Evolutionary conservation across 2,329 filamentous ascomycete genomes (phyloP), one percentile per base, ranked within the genome.

Genomic region (Xylaria sp.): DNA sequence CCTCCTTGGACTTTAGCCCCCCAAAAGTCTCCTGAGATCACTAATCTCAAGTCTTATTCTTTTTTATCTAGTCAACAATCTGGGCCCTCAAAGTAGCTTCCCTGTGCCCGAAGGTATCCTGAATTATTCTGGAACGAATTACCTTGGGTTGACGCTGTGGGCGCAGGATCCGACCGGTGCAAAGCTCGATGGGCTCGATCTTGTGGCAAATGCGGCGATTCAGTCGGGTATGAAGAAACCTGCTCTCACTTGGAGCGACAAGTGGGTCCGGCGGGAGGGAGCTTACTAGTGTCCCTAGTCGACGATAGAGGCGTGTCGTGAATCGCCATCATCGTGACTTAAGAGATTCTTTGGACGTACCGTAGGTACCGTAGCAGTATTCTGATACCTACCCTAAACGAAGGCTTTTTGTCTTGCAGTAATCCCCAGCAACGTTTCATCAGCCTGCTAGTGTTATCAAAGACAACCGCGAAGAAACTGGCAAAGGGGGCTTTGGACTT

Each of bases 21-120:
- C 23, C 9, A 34, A 30, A 42, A 39, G 11, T 46, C 42, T 23
- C n/a, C 10, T 7, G 11, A 39, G 13, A 54, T 19, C 4, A 42
- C 61, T 57, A 55, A 55, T n/a, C 13, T 48, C 52, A 18, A 10
- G 39, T 18, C 23, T 30, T 30, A 30, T 30, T 30, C 13, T 13
- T 42, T 13, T 13, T 42, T 16, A 10, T 35, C 23, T 48, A 62
- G 62, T 59, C 62, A 62, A 61, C 44, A 87, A 91, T 63, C 78
- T 92, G n/a, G 90, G 90, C 0, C 90, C 90, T 1, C 47, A 93
- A 74, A 84, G 80, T 0, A 77, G 72, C 1, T 92, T 86, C 69
- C 88, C 88, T 1, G 88, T 92, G 0, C 89, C 89, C 0, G 83
- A 91, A 74, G 88, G 88, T 19, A 79, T 92, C 19, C 75, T 91